Evolutionary conservation across 192 early-diverging fungal genomes (phyloP).

Genomic region (Physocladia obscura): DNA sequence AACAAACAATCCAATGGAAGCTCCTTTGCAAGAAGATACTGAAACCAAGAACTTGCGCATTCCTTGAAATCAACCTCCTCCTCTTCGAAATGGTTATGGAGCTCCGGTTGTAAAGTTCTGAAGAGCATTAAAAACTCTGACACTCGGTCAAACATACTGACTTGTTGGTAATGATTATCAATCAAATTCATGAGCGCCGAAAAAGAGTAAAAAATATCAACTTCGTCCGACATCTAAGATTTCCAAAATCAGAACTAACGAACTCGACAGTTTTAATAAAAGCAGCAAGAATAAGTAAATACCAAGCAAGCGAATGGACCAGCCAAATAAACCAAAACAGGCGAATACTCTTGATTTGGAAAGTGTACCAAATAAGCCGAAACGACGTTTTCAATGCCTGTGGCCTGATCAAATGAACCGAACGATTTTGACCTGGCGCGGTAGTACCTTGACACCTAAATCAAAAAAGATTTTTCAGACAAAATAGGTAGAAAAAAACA

Average conservation of each 20-base stretch:
- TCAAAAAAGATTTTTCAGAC: not conserved
- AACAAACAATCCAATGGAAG: slow-evolving; percentile 76
- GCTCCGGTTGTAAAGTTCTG: slow-evolving; percentile 78
- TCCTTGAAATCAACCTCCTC: slow-evolving; percentile 89
- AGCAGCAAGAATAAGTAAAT: not conserved
- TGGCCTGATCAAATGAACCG: slow-evolving; percentile 34
- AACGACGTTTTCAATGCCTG: slow-evolving; percentile 72
- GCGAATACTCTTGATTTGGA: slow-evolving; percentile 72
- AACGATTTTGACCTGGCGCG: slow-evolving; percentile 57
- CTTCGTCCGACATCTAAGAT: slow-evolving; percentile 62
- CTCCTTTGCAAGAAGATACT: slow-evolving; percentile 76
- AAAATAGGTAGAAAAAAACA: no score
- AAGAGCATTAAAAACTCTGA: slow-evolving; percentile 86
- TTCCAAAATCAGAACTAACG: no score
- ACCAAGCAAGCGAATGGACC: slow-evolving; percentile 76
- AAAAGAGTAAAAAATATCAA: slow-evolving; percentile 81
- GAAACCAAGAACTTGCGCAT: slow-evolving; percentile 82
- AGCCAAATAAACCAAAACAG: slow-evolving; percentile 72
- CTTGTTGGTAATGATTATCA: slow-evolving; percentile 67
- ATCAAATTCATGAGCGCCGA: slow-evolving; percentile 67
- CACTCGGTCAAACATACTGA: slow-evolving; percentile 72
- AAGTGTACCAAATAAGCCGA: slow-evolving; percentile 80
- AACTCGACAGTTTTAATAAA: no score
- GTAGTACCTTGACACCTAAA: slow-evolving; percentile 7
- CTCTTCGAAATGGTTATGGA: slow-evolving; percentile 93